Evolutionary conservation across 2,329 filamentous ascomycete genomes (phyloP).

Genomic region (Cladophialophora psammophila): DNA sequence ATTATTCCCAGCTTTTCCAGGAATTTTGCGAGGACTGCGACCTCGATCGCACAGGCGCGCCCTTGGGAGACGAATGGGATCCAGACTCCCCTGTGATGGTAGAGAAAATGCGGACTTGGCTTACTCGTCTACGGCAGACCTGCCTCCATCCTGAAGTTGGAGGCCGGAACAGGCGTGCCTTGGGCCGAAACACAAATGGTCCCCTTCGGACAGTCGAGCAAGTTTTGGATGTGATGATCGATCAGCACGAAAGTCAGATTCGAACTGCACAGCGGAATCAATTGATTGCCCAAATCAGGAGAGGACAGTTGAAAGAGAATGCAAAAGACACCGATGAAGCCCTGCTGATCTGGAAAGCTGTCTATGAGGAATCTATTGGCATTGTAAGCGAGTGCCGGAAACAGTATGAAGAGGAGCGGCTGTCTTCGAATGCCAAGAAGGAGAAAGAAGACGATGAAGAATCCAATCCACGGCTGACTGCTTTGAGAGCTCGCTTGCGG

Average conservation of each 20-base stretch:
- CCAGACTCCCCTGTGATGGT: slow-evolving; percentile 64
- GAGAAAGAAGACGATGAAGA: slow-evolving; percentile 47
- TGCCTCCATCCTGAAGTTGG: slow-evolving; percentile 87
- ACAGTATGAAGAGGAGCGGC: slow-evolving; percentile 62
- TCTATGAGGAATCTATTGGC: slow-evolving; percentile 56
- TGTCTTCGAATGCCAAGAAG: slow-evolving; percentile 45
- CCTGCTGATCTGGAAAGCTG: slow-evolving; percentile 71
- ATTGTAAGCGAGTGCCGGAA: slow-evolving; percentile 68
- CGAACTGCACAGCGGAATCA: slow-evolving; percentile 73
- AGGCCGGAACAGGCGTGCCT: slow-evolving; percentile 67
- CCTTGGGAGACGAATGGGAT: slow-evolving; percentile 68
- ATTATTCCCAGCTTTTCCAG: slow-evolving; percentile 78
- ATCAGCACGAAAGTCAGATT: slow-evolving; percentile 75
- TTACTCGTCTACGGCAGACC: slow-evolving; percentile 79
- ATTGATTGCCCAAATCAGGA: slow-evolving; percentile 68
- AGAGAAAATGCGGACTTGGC: slow-evolving; percentile 79
- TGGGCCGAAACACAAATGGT: slow-evolving; percentile 69
- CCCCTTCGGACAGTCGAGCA: slow-evolving; percentile 83
- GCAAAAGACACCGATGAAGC: slow-evolving; percentile 72
- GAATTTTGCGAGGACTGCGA: slow-evolving; percentile 76
- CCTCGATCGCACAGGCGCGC: slow-evolving; percentile 69
- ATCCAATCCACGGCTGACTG: slow-evolving; percentile 59
- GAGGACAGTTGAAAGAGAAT: slow-evolving; percentile 82
- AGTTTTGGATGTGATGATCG: slow-evolving; percentile 89
- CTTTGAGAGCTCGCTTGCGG: slow-evolving; percentile 71